These are phyloP conservation scores for Morella rubra DNA, from an alignment of 306 rosid species.

Conservation along the genomic window DNA sequence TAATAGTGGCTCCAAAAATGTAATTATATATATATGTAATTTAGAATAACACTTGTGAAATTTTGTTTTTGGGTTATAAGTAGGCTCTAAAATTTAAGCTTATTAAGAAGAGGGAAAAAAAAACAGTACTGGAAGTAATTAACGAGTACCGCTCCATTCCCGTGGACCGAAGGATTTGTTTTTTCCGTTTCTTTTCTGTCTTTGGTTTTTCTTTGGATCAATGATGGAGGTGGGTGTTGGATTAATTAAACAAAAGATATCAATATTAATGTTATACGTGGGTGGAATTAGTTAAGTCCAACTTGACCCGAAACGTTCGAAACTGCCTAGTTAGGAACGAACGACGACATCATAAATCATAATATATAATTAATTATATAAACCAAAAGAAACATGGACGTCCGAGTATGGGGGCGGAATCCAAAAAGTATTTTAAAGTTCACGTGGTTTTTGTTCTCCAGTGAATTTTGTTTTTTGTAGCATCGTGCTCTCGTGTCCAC, in stretches of 20 bases:
- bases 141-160: neutral
- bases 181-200: neutral
- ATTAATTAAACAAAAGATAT: neutral
- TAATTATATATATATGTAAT: no score
- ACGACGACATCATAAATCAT: neutral
- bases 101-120: neutral
- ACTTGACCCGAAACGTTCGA: neutral
- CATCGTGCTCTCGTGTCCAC: conserved; percentile 4
- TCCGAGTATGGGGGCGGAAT: neutral
- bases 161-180: neutral
- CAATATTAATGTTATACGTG: no score
- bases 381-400: neutral
- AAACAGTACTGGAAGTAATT: neutral
- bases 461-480: no score
- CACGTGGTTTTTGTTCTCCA: conserved; percentile 7
- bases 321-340: neutral
- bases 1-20: no score
- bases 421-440: conserved; percentile 7
- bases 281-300: neutral
- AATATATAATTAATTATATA: neutral
- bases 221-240: conserved; percentile 3
- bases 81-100: no score
- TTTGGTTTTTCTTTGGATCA: neutral
- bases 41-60: no score
- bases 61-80: no score